Conservation (phyloP, 345 rosid species). For the Populus deltoides region DNA sequence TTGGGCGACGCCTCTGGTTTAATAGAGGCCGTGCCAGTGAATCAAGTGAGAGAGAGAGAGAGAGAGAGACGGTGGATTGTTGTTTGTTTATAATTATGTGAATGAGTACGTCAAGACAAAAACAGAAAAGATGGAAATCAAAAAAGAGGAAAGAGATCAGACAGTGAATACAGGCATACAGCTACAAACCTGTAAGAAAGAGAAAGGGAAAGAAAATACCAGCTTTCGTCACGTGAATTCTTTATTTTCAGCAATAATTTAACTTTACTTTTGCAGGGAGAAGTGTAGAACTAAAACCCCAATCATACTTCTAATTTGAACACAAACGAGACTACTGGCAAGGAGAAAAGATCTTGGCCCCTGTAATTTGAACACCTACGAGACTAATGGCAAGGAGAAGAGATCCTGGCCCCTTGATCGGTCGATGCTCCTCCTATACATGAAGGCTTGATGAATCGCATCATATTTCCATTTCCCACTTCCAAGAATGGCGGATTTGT, state of each 20-base stretch:
- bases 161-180: neutral
- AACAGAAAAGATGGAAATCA: neutral
- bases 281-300: too few species aligned
- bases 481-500: neutral
- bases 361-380: too few species aligned
- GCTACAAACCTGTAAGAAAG: neutral
- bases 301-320: too few species aligned
- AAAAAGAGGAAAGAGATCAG: neutral
- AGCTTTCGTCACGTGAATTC: slow-evolving; percentile 32
- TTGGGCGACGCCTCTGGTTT: neutral
- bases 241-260: neutral
- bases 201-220: neutral
- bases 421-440: too few species aligned
- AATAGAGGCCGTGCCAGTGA: neutral
- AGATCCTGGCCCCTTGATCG: too few species aligned
- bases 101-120: slow-evolving; percentile 34
- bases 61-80: slow-evolving; percentile 22
- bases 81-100: slow-evolving; percentile 23
- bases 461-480: too few species aligned
- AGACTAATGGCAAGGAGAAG: too few species aligned
- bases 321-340: too few species aligned
- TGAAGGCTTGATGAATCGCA: too few species aligned
- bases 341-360: too few species aligned
- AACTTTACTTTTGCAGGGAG: neutral
- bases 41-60: neutral